A percentile compares a stretch with the other conserved stretches of the same genome.
phyloP scores from a whole-genome alignment of 768 basidiomycete genomes.

The Boletus subparvulus region DNA sequence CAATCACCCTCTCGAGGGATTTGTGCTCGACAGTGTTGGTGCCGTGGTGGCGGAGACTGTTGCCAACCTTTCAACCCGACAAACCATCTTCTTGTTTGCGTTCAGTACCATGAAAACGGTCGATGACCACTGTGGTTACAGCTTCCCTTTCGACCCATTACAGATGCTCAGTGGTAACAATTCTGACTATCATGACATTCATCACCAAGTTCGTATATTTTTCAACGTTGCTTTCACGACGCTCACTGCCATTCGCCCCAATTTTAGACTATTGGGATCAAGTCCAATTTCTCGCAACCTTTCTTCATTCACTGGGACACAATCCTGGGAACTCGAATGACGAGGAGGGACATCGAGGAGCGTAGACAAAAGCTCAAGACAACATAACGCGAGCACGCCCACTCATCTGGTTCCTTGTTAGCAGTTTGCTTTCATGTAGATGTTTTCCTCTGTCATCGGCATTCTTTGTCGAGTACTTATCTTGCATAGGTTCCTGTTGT shows the following conservation, averaged over 20 bases:
- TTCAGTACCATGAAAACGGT: conserved; percentile 90
- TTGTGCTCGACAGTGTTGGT: conserved; percentile 84
- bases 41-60: conserved; percentile 72
- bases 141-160: conserved; percentile 86
- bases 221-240: background rate
- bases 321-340: conserved; percentile 82
- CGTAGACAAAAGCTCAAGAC: conserved; percentile 42
- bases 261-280: conserved; percentile 66
- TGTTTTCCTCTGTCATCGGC: background rate
- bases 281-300: conserved; percentile 93
- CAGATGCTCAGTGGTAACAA: conserved; percentile 86
- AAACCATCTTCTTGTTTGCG: conserved; percentile 79
- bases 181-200: conserved; percentile 97
- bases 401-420: background rate
- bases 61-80: conserved; percentile 71
- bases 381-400: background rate
- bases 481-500: conserved; percentile 21
- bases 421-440: conserved; percentile 1
- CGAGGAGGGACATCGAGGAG: conserved; percentile 59
- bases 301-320: conserved; percentile 96
- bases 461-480: background rate
- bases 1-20: conserved; percentile 95
- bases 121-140: conserved; percentile 94
- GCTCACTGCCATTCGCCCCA: background rate
- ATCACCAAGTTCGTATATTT: conserved; percentile 71